These are phyloP conservation scores for Fagopyrum tataricum DNA, from an alignment of 148 eudicot species.

Conservation along the genomic window DNA sequence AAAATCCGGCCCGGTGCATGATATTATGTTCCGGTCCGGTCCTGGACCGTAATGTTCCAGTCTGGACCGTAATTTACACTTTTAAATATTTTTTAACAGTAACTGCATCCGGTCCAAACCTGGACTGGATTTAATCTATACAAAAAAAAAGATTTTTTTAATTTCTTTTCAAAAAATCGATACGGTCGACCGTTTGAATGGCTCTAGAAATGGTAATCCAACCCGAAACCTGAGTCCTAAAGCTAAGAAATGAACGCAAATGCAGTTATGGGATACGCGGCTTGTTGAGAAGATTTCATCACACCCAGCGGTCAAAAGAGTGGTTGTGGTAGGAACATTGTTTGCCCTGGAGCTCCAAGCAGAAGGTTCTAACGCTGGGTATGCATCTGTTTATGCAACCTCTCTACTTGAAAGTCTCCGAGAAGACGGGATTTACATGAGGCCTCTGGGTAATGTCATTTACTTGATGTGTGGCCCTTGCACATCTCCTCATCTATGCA, in stretches of 20 bases:
- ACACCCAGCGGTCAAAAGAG: conserved; percentile 60
- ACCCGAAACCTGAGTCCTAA: background rate
- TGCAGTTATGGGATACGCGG: conserved; percentile 71
- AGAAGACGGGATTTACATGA: conserved; percentile 70
- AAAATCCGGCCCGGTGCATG: too few relatives aligned
- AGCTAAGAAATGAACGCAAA: background rate
- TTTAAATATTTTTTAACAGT: too few relatives aligned
- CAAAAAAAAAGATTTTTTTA: too few relatives aligned
- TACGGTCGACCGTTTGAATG: too few relatives aligned
- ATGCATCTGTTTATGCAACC: conserved; percentile 50
- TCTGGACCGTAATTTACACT: too few relatives aligned
- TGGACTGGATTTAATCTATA: too few relatives aligned
- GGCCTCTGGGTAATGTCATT: conserved; percentile 89
- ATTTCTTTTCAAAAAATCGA: too few relatives aligned
- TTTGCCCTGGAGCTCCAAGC: conserved; percentile 79
- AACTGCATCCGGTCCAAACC: too few relatives aligned
- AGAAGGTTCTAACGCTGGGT: conserved; percentile 78
- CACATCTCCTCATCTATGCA: conserved; percentile 54
- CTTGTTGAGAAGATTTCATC: conserved; percentile 60
- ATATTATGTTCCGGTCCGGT: too few relatives aligned
- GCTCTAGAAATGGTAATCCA: background rate
- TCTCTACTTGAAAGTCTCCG: conserved; percentile 56
- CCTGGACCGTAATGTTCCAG: too few relatives aligned
- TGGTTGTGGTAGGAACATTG: conserved; percentile 73
- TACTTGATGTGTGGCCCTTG: conserved; percentile 96